Evolutionary conservation across 306 rosid species (phyloP), one percentile per base, ranked within the genome.

Genomic region (Gastrolobium villosum): DNA sequence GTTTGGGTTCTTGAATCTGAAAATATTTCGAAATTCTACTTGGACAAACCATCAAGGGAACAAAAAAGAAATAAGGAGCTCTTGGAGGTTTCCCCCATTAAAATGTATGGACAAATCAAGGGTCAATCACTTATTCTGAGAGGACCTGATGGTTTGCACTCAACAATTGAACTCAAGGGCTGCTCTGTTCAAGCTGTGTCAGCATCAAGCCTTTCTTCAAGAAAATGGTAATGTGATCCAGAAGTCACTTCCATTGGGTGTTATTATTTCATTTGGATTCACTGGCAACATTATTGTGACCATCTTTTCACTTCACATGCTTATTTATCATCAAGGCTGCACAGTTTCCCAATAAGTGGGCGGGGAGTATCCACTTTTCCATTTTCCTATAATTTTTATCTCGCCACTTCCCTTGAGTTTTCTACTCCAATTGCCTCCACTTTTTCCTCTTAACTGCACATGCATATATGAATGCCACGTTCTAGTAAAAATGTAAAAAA

Each of bases 131-230:
- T 95, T 53, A 34, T 86, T 78, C 83, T 95, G 52, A 63, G 49
- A 26, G 91, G 84, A 13, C 5, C 85, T 15, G 91, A 82, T 87
- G 96, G 90, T 78, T 82, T 76, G 30, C 72, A 54, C 44, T 50
- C 82, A 39, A 83, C 76, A 6, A 70, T 91, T 70, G 86, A 78
- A 56, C 88, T 95, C 62, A 91, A 87, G 81, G 91, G 94, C 31
- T 90, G 94, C 85, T 40, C 74, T 11, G 76, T 91, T 68, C 89
- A 89, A 87, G 91, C 99, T 10, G 99, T 95, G 82, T 95, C 99
- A 8, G 88, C 98, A 26, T 40, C 97, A 72, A 77, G 45, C 64
- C 74, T 84, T 49, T 44, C 97, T 78, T 92, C 99, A 41, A 89
- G 86, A 82, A 95, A 92, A 88, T 95, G 99, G 99, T 95, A 89